Conservation (phyloP, 306 rosid species). For the Castanopsis chinensis region DNA sequence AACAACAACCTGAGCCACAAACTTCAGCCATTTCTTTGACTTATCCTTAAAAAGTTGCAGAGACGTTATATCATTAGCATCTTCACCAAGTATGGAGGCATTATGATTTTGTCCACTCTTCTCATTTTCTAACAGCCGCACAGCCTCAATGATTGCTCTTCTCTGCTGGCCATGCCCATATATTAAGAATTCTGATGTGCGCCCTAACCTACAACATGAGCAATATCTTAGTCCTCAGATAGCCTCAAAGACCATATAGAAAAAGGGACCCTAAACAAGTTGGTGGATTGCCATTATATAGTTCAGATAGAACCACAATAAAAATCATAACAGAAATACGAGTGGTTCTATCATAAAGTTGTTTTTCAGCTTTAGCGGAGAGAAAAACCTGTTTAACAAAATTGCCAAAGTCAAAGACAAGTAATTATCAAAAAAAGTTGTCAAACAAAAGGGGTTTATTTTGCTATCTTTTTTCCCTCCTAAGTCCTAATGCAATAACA, state of each 20-base stretch:
- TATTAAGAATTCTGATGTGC: slow-evolving; percentile 80
- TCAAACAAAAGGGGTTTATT: no score
- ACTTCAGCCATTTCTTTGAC: slow-evolving; percentile 90
- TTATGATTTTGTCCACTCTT: slow-evolving; percentile 36
- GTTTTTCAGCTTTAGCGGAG: no score
- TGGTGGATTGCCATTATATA: not conserved
- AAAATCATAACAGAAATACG: not conserved
- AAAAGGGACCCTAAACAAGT: not conserved
- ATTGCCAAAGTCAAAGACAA: no score
- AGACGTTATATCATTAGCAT: slow-evolving; percentile 28
- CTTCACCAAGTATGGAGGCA: slow-evolving; percentile 41
- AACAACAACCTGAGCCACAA: slow-evolving; percentile 75
- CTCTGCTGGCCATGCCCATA: slow-evolving; percentile 94
- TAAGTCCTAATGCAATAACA: no score
- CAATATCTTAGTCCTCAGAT: slow-evolving; percentile 6
- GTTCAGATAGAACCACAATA: not conserved
- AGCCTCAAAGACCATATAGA: not conserved
- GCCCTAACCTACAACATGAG: slow-evolving; percentile 61
- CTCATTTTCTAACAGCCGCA: slow-evolving; percentile 59
- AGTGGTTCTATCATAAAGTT: no score
- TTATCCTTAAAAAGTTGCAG: slow-evolving; percentile 71
- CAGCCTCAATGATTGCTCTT: slow-evolving; percentile 85
- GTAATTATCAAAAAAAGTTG: no score
- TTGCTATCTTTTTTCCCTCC: no score
- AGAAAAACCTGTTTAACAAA: no score